phyloP scores from a whole-genome alignment of 306 rosid species.

The Medicago truncatula region MtrunA17r5.0-ANR NC_053048.1:9474001-9474500 shows the following conservation, averaged over 20 bases:
- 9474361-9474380: neutral
- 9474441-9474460: too few relatives aligned
- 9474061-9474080: neutral
- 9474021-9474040: neutral
- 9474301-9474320: neutral
- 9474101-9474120: neutral
- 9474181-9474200: neutral
- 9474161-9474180: neutral
- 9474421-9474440: neutral
- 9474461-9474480: too few relatives aligned
- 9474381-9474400: neutral
- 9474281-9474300: neutral
- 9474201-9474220: neutral
- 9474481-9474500: too few relatives aligned
- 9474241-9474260: neutral
- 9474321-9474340: neutral
- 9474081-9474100: neutral
- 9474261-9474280: neutral
- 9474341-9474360: too few relatives aligned
- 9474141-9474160: neutral
- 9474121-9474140: neutral
- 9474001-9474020: neutral
- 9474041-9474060: slow-evolving; percentile 3
- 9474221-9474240: neutral
- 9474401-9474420: neutral